These are phyloP conservation scores for Corylus americana DNA, from an alignment of 306 rosid species.

Conservation along the genomic window DNA sequence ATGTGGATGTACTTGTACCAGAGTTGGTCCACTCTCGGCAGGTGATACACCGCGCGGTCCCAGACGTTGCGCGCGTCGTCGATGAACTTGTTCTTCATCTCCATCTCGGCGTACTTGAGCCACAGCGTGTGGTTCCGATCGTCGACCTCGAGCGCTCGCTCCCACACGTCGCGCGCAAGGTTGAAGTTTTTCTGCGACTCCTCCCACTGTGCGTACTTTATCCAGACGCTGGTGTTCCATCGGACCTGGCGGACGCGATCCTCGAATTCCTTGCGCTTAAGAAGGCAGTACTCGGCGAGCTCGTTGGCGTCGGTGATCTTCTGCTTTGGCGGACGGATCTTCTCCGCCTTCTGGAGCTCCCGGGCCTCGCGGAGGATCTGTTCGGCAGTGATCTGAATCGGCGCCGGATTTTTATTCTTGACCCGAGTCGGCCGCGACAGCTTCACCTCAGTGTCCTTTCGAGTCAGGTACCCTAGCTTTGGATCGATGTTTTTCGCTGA, in stretches of 20 bases:
- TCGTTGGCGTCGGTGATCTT: constrained; percentile 78
- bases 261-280: constrained; percentile 84
- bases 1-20: constrained; percentile 95
- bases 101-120: constrained; percentile 91
- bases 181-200: constrained; percentile 84
- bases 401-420: constrained; percentile 89
- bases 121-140: constrained; percentile 81
- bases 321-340: constrained; percentile 88
- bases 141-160: constrained; percentile 84
- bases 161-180: constrained; percentile 95
- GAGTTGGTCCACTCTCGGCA: constrained; percentile 81
- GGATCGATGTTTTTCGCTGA: constrained; percentile 78
- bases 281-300: constrained; percentile 85
- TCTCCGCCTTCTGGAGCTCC: constrained; percentile 79
- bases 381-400: constrained; percentile 86
- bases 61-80: constrained; percentile 61
- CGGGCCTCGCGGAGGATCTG: constrained; percentile 96
- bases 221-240: constrained; percentile 83
- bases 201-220: constrained; percentile 90
- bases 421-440: constrained; percentile 91
- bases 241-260: constrained; percentile 79
- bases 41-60: constrained; percentile 77
- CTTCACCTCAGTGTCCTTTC: constrained; percentile 92
- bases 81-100: constrained; percentile 89
- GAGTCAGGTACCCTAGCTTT: constrained; percentile 69